Conservation (phyloP, 768 basidiomycete genomes). For the Rhizopogon vulgaris region DNA sequence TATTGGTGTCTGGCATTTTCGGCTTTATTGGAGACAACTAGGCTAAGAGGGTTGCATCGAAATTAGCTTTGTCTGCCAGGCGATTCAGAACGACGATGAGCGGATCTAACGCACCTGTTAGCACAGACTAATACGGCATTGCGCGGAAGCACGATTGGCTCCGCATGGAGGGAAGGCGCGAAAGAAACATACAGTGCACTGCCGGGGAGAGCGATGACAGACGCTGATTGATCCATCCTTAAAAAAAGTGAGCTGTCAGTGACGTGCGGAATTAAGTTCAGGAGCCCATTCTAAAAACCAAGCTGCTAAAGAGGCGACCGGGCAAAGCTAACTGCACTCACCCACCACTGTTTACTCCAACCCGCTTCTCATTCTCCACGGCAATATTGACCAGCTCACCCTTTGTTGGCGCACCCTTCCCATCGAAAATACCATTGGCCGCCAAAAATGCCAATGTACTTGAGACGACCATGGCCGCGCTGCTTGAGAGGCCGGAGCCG, state of each 20-base stretch:
- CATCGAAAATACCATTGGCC: slow-evolving; percentile 59
- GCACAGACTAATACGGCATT: slow-evolving; percentile 22
- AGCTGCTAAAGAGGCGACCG: background rate
- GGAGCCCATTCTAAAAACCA: background rate
- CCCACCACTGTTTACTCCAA: slow-evolving; percentile 82
- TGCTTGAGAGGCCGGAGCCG: slow-evolving; percentile 82
- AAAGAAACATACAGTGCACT: slow-evolving; percentile 79
- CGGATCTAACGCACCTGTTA: slow-evolving; percentile 12
- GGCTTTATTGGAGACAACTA: slow-evolving; percentile 77
- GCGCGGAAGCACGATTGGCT: slow-evolving; percentile 58
- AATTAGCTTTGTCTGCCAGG: slow-evolving; percentile 21
- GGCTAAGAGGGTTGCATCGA: slow-evolving; percentile 10
- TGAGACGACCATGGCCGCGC: slow-evolving; percentile 87
- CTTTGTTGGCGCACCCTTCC: slow-evolving; percentile 34
- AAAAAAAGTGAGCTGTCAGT: slow-evolving; percentile 4
- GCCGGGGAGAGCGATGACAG: slow-evolving; percentile 65
- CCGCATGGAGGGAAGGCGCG: slow-evolving; percentile 64
- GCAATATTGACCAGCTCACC: slow-evolving; percentile 73
- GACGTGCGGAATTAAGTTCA: background rate
- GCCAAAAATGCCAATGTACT: slow-evolving; percentile 78
- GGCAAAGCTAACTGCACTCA: slow-evolving; percentile 24
- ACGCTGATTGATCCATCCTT: slow-evolving; percentile 90
- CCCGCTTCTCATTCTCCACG: slow-evolving; percentile 79
- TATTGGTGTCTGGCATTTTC: slow-evolving; percentile 71
- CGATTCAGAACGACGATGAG: slow-evolving; percentile 70